Evolutionary conservation across 2,329 filamentous ascomycete genomes (phyloP), one percentile per base, ranked within the genome.

Genomic region (Phyllosticta citriasiana): DNA sequence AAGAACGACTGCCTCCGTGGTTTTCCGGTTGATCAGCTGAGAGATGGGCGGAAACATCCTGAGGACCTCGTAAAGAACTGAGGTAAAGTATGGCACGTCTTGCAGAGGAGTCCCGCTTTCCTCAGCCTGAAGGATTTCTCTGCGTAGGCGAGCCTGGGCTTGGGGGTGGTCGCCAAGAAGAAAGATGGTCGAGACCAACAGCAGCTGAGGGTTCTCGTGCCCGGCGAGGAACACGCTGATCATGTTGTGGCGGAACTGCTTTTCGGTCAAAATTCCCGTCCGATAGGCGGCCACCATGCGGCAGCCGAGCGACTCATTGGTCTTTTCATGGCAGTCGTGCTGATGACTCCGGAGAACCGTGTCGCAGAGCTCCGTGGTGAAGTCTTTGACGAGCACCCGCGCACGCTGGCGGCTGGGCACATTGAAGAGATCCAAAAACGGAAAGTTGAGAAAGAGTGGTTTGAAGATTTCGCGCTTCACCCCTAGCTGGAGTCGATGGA

Each of bases 11-110:
- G 73, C 66, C 2, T 65, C 63, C 0, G 73, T 73, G 3, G 73
- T 72, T 26, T 66, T 58, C 5, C 78, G 73, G 59, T 81, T 81
- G 64, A 81, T 76, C 52, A 82, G 70, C 62, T 81, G 78, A 0
- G 72, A 75, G 57, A 82, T 76, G 7, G 79, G 79, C 0, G 79
- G 79, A 61, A 77, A 79, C 54, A 82, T 71, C 1, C 79, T 77
- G 12, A 81, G 72, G 24, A 72, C 68, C 58, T 82, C 79, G 63
- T 78, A 76, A 22, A 81, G 69, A 25, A 78, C 71, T 0, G 79
- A 69, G 1, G 74, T 78, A 5, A 81, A 69, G 33, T 73, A 72
- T 0, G 78, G 77, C 27, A 79, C 68, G 35, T 19, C 51, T 16
- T 51, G 26, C 35, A 55, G 53, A n/a, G 57, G 33, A 6, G 52